phyloP scores from a whole-genome alignment of 2,329 filamentous ascomycete genomes.

The Keithomyces neogunnii region DNA sequence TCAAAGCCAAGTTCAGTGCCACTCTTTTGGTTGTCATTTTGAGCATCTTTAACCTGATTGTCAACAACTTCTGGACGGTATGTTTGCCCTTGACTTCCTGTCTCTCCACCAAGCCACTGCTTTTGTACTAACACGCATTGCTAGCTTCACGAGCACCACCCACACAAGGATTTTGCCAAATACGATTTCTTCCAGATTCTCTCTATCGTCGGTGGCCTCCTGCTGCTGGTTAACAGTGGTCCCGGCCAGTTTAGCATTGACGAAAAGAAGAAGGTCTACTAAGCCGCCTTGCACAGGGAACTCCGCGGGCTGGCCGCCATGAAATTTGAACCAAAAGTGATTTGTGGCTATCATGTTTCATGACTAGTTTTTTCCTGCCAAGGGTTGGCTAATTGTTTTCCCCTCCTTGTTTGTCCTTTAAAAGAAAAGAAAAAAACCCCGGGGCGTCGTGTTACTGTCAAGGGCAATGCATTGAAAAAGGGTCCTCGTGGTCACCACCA shows the following conservation, averaged over 20 bases:
- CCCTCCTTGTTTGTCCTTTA: too few species aligned
- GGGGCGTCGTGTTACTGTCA: constrained; percentile 2
- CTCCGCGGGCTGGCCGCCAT: background rate
- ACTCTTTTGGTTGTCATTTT: constrained; percentile 91
- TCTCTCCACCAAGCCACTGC: background rate
- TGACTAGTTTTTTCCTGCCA: constrained; percentile 1
- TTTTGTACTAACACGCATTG: constrained; percentile 1
- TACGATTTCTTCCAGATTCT: constrained; percentile 99
- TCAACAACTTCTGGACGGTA: constrained; percentile 99
- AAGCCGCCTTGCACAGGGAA: constrained; percentile 14
- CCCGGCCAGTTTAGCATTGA: constrained; percentile 97
- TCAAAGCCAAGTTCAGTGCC: constrained; percentile 99
- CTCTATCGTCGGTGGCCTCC: constrained; percentile 92
- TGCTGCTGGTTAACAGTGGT: constrained; percentile 96
- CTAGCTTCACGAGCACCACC: constrained; percentile 92
- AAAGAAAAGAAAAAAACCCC: background rate
- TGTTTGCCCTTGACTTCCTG: constrained; percentile 26
- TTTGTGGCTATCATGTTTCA: background rate
- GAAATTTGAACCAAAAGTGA: constrained; percentile 11
- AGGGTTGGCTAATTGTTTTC: background rate
- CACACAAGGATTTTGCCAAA: constrained; percentile 99
- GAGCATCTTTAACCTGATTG: constrained; percentile 91
- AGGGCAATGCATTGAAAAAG: constrained; percentile 5
- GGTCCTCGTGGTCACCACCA: constrained; percentile 1
- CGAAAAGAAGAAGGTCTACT: constrained; percentile 99